phyloP scores from a whole-genome alignment of 2,329 filamentous ascomycete species.

The Botrytis fragariae region DNA sequence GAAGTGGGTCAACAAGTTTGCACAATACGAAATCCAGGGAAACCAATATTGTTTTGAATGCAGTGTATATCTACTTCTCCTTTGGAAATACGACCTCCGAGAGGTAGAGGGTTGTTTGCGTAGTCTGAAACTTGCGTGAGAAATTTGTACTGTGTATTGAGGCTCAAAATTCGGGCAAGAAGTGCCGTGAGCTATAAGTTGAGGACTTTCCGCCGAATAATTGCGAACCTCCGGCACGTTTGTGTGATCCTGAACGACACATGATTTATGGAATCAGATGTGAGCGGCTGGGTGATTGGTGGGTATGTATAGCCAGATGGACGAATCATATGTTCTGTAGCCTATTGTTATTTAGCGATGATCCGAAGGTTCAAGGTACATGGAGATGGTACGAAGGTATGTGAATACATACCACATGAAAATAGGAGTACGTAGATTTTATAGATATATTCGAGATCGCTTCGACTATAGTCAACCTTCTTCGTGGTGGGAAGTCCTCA shows the following conservation, averaged over 20 bases:
- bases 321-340: slow-evolving; percentile 30
- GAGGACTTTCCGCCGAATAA: background rate
- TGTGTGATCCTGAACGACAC: slow-evolving; percentile 4
- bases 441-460: background rate
- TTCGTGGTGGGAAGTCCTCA: slow-evolving; percentile 23
- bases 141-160: background rate
- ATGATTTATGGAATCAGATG: slow-evolving; percentile 26
- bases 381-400: slow-evolving; percentile 2
- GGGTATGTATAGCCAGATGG: slow-evolving; percentile 26
- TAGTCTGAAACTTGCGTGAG: background rate
- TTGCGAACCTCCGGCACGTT: background rate
- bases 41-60: background rate
- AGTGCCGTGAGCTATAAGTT: slow-evolving; percentile 17
- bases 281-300: slow-evolving; percentile 15
- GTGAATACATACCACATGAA: slow-evolving; percentile 1
- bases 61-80: background rate
- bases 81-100: background rate
- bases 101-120: background rate
- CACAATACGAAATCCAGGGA: background rate
- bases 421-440: background rate
- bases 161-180: slow-evolving; percentile 12
- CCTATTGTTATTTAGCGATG: slow-evolving; percentile 32
- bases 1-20: background rate
- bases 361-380: slow-evolving; percentile 27
- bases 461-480: background rate